These are phyloP conservation scores for Puccinellia tenuiflora DNA, from an alignment of 176 grass and related monocot species.

Conservation along the genomic window DNA sequence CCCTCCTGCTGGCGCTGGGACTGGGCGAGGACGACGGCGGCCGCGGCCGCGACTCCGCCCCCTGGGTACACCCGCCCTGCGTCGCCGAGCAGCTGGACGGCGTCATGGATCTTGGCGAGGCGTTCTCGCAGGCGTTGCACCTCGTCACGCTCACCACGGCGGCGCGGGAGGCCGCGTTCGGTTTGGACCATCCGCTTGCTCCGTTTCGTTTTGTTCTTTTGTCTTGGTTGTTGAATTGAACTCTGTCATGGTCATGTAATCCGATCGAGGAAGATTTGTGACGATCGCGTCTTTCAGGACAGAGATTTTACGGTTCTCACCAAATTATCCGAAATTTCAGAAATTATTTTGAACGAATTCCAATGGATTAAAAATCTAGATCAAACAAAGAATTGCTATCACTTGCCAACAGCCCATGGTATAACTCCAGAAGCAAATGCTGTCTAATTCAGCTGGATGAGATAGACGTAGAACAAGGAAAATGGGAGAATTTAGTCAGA, in stretches of 20 bases:
- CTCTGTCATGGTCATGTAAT: neutral
- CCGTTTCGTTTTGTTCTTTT: neutral
- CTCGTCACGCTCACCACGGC: neutral
- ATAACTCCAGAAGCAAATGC: too few relatives aligned
- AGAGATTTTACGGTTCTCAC: neutral
- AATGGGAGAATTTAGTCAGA: too few relatives aligned
- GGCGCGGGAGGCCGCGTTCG: neutral
- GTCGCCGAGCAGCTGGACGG: neutral
- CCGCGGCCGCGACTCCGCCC: neutral
- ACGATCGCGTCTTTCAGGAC: neutral
- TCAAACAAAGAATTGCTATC: too few relatives aligned
- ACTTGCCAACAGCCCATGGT: too few relatives aligned
- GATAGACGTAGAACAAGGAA: too few relatives aligned
- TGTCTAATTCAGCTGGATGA: too few relatives aligned
- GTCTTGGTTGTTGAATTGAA: neutral
- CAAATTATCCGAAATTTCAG: neutral
- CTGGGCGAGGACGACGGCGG: neutral
- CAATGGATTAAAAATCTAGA: too few relatives aligned
- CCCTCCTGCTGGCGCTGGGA: neutral
- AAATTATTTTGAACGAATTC: neutral
- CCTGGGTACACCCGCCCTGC: neutral
- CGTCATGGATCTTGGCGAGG: neutral
- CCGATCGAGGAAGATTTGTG: neutral
- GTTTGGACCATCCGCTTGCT: neutral
- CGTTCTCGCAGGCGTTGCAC: neutral